A percentile compares a stretch with the other conserved stretches of the same genome.
phyloP scores from a whole-genome alignment of 441 rosid species.

The Capsella rubella region DNA sequence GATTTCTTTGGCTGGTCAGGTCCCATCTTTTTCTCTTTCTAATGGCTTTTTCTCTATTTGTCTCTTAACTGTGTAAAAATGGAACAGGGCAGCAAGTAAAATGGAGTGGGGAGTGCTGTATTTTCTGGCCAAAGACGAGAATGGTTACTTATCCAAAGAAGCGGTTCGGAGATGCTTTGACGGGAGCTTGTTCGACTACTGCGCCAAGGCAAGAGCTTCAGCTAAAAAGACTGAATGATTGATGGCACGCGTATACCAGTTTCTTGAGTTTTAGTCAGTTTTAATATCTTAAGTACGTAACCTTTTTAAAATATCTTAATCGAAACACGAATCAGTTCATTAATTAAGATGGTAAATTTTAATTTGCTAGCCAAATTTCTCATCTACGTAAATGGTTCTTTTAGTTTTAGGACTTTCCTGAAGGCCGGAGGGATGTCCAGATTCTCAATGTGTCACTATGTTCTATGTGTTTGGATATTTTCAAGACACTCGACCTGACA shows the following conservation, averaged over 20 bases:
- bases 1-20: constrained; percentile 60
- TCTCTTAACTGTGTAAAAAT: background rate
- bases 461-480: background rate
- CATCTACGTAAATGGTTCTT: background rate
- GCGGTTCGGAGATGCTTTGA: constrained; percentile 56
- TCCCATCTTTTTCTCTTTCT: background rate
- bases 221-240: constrained; percentile 30
- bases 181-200: constrained; percentile 54
- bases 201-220: constrained; percentile 42
- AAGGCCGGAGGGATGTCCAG: background rate
- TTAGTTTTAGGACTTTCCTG: background rate
- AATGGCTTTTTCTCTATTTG: background rate
- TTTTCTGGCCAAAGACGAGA: constrained; percentile 49
- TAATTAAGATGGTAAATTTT: constrained; percentile 1
- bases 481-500: background rate
- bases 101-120: constrained; percentile 54
- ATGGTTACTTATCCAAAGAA: constrained; percentile 53
- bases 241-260: background rate
- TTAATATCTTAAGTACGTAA: constrained; percentile 1
- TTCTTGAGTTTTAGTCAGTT: constrained; percentile 1
- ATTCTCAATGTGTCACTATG: background rate
- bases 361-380: background rate
- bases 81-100: constrained; percentile 49
- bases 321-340: background rate
- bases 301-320: constrained; percentile 19